phyloP scores from a whole-genome alignment of 164 flowering plant genomes.

The Pachysandra terminalis region DNA sequence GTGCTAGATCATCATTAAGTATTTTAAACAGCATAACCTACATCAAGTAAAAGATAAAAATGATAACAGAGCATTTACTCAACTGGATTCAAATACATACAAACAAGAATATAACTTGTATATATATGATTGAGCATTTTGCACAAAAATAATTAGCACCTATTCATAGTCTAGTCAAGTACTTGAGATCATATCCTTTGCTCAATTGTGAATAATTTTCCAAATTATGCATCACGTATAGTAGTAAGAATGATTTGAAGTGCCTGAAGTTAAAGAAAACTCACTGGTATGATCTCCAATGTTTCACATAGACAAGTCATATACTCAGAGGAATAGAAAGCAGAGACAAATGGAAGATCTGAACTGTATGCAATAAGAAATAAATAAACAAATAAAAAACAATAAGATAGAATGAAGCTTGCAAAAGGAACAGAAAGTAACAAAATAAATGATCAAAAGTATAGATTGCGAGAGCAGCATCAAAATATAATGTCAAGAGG shows the following conservation, averaged over 20 bases:
- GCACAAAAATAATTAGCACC: not conserved
- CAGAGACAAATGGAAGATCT: constrained; percentile 21
- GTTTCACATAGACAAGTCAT: constrained; percentile 16
- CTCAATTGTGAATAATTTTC: too few species aligned
- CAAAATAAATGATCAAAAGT: not conserved
- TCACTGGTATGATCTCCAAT: constrained; percentile 26
- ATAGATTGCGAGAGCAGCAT: not conserved
- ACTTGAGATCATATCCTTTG: not conserved
- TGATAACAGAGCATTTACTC: not conserved
- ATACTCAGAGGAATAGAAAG: constrained; percentile 21
- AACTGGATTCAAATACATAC: not conserved
- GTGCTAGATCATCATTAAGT: constrained; percentile 17
- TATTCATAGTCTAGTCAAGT: not conserved
- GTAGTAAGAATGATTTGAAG: not conserved
- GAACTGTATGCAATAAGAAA: constrained; percentile 16
- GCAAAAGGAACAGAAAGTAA: too few species aligned
- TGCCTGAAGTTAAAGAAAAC: constrained; percentile 1
- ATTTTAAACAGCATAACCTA: constrained; percentile 24
- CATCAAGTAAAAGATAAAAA: constrained; percentile 1
- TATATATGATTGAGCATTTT: not conserved
- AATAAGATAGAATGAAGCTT: not conserved
- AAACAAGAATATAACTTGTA: not conserved
- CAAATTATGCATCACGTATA: too few species aligned
- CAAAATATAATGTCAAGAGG: not conserved
- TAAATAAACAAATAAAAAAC: constrained; percentile 1